Conservation (phyloP, 1,139 yeast species). For the Debaryomyces sp. region DNA sequence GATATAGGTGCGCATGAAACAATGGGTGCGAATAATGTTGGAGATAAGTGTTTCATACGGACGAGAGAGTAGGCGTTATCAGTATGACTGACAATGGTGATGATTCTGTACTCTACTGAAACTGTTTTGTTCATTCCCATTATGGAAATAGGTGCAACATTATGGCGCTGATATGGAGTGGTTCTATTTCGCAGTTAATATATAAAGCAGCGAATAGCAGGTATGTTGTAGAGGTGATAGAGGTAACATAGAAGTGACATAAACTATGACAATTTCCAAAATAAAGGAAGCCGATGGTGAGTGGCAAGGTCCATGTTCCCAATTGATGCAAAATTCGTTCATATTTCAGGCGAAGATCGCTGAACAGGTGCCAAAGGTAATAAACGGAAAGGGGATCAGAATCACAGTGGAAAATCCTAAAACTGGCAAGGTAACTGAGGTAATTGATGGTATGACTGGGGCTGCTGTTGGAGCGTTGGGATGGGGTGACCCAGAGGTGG, state of each 20-base stretch:
- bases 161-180: neutral
- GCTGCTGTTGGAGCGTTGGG: conserved; percentile 69
- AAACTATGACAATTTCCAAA: neutral
- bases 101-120: neutral
- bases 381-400: conserved; percentile 51
- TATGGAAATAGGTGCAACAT: neutral
- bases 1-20: neutral
- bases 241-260: neutral
- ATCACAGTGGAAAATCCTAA: conserved; percentile 51
- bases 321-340: conserved; percentile 13
- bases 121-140: neutral
- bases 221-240: neutral
- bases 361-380: conserved; percentile 42
- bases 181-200: neutral
- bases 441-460: conserved; percentile 62
- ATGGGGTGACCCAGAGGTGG: conserved; percentile 57
- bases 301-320: neutral
- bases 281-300: neutral
- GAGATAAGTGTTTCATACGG: neutral
- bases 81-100: neutral
- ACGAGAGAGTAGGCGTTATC: neutral
- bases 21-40: neutral
- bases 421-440: conserved; percentile 40
- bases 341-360: conserved; percentile 46
- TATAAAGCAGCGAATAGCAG: neutral